Base-by-base conservation (phyloP, 2,329 filamentous ascomycete genomes). In the Kalaharituber pfeilii region DNA sequence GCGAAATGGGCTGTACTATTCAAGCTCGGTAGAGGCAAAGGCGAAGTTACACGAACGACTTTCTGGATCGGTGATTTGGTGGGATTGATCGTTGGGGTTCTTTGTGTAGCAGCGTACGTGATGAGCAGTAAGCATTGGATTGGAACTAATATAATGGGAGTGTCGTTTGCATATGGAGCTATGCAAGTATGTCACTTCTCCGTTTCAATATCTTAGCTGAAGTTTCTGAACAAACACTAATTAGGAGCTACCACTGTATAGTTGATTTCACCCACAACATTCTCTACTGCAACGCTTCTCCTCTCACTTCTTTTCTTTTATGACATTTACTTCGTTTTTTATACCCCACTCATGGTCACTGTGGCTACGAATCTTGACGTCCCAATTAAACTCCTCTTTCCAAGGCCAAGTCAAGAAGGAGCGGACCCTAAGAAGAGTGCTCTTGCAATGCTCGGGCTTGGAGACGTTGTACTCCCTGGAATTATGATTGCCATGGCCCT, bases 321-420 rank as follows among this genome's bases (percentile, higher is more conserved):
- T 65, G 89, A 98, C 66, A 89, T 98, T 50, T 80, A 91, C 67
- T 87, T 89, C 74, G 85, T 91, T 5, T 91, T 91, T 66, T 91
- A 83, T 66, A 82, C 79, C 0, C 85, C 85, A 0, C 80, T 85
- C 66, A 91, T 91, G 85, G 74, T 88, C 5, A 85, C 83, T 0
- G 85, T 98, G 7, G 91, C 89, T 11, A 94, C 82, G 6, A 83
- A 82, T 39, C 73, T 98, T 25, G 89, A 98, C 61, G 84, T 89
- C 0, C 91, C 89, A 0, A 91, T 95, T 67, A 96, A 95, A 67
- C 77, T 98, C 6, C 75, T 91, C 4, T 93, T 94, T 59, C 81
- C 84, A 1, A 75, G 76, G n/a, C 80, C 81, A 24, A 13, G 11
- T 4, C 42, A 15, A 9, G 42, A 20, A 47, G 70, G 72, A 26